Conservation (phyloP, 1,139 yeast species). For the Yamadazyma blattariae region DNA sequence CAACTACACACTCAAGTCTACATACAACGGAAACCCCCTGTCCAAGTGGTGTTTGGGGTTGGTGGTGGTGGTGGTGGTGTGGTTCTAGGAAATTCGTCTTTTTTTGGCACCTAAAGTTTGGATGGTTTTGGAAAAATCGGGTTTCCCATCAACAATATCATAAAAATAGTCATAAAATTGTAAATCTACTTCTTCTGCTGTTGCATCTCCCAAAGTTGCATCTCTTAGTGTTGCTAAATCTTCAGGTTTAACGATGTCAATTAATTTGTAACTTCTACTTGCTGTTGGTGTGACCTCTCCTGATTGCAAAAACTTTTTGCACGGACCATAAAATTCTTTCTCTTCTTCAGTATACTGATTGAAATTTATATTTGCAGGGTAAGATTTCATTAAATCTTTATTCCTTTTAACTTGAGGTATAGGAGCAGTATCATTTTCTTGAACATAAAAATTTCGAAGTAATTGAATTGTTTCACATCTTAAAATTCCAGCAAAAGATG, state of each 20-base stretch:
- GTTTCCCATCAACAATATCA: conserved; percentile 22
- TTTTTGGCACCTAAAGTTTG: conserved; percentile 11
- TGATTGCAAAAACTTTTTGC: conserved; percentile 12
- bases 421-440: conserved; percentile 85
- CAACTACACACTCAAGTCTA: too few species aligned
- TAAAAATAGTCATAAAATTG: conserved; percentile 30
- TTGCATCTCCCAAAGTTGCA: too few species aligned
- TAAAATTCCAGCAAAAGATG: conserved; percentile 72
- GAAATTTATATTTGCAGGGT: conserved; percentile 20
- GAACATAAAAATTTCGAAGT: conserved; percentile 76
- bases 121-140: conserved; percentile 23
- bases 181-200: conserved; percentile 20
- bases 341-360: conserved; percentile 16
- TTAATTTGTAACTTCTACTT: conserved; percentile 2
- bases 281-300: conserved; percentile 1
- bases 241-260: conserved; percentile 12
- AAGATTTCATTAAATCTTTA: conserved; percentile 66
- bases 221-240: conserved; percentile 14
- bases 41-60: too few species aligned
- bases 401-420: conserved; percentile 72
- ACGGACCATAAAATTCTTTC: conserved; percentile 17
- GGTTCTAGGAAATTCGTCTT: too few species aligned
- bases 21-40: too few species aligned
- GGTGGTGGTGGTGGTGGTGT: too few species aligned
- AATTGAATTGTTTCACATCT: conserved; percentile 81